Evolutionary conservation across 768 basidiomycete species (phyloP).

Genomic region (Termitomyces eurrhizus): DNA sequence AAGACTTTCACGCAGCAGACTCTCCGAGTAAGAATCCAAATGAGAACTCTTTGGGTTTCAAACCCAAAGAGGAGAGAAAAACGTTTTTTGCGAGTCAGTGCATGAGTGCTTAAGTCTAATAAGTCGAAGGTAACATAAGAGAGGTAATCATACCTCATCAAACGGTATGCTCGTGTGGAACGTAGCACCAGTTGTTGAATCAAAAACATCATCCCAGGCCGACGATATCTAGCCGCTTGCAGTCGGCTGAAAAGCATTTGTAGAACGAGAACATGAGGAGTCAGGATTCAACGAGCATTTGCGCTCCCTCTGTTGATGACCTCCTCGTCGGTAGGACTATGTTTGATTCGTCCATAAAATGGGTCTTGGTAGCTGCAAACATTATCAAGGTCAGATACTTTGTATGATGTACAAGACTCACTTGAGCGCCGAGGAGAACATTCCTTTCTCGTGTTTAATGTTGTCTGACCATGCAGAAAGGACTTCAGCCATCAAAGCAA

Average conservation of each 20-base stretch:
- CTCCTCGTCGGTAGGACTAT: constrained; percentile 87
- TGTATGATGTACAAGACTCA: constrained; percentile 33
- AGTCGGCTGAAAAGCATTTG: constrained; percentile 89
- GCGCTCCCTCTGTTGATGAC: constrained; percentile 68
- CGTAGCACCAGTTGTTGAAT: constrained; percentile 81
- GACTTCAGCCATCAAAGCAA: constrained; percentile 82
- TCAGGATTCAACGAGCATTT: constrained; percentile 70
- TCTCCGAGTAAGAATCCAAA: constrained; percentile 80
- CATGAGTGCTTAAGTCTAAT: constrained; percentile 65
- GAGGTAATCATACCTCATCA: constrained; percentile 59
- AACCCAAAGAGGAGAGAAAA: constrained; percentile 94
- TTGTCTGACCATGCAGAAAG: constrained; percentile 84
- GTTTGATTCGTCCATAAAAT: constrained; percentile 80
- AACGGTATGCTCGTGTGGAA: constrained; percentile 65
- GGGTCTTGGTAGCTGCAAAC: constrained; percentile 78
- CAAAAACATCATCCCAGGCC: constrained; percentile 79
- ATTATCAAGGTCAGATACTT: neutral
- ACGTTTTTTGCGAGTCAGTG: constrained; percentile 84
- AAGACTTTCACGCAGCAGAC: constrained; percentile 65
- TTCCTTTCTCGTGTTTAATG: constrained; percentile 71
- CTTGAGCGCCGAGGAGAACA: constrained; percentile 84
- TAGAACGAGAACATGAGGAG: constrained; percentile 80
- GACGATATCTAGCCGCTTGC: constrained; percentile 89
- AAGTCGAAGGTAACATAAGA: constrained; percentile 1
- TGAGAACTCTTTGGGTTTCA: constrained; percentile 87